A percentile compares a stretch with the other conserved stretches of the same genome.
phyloP scores from a whole-genome alignment of 2,329 filamentous ascomycete species.

The Calycina herbarum region DNA sequence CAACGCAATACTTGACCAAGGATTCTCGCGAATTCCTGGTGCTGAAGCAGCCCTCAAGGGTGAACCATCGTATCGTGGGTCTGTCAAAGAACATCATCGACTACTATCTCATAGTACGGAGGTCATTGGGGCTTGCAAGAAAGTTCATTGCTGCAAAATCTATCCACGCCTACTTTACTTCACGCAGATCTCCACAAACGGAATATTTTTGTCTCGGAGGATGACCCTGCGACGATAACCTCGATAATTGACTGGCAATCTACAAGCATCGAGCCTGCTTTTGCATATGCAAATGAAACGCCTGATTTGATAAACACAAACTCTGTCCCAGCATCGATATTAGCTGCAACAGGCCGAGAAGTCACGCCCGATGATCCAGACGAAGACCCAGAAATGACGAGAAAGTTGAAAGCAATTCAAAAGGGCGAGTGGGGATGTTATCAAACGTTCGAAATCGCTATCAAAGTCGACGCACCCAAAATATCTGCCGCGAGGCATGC shows the following conservation, averaged over 20 bases:
- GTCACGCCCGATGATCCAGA: constrained; percentile 9
- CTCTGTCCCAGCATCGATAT: constrained; percentile 3
- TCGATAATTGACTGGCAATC: too few relatives aligned
- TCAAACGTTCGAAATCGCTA: constrained; percentile 38
- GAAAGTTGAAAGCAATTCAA: constrained; percentile 34
- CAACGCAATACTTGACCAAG: constrained; percentile 42
- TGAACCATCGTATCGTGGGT: constrained; percentile 39
- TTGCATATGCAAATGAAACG: too few relatives aligned
- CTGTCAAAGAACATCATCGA: constrained; percentile 37
- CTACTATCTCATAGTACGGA: constrained; percentile 36
- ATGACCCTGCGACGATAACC: too few relatives aligned
- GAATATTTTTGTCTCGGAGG: too few relatives aligned
- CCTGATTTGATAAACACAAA: constrained; percentile 34
- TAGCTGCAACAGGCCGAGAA: constrained; percentile 18
- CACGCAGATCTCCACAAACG: too few relatives aligned
- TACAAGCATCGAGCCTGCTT: too few relatives aligned
- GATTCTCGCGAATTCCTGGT: constrained; percentile 40
- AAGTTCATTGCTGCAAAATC: constrained; percentile 33
- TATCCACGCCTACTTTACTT: constrained; percentile 38
- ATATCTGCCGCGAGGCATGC: constrained; percentile 34
- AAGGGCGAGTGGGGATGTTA: constrained; percentile 20
- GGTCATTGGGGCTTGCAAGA: constrained; percentile 36
- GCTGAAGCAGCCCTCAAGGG: constrained; percentile 19
- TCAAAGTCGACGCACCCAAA: constrained; percentile 37
- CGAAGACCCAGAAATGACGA: not conserved